phyloP scores from a whole-genome alignment of 495 filamentous ascomycete genomes.

The Penicillium flavigenum region DNA sequence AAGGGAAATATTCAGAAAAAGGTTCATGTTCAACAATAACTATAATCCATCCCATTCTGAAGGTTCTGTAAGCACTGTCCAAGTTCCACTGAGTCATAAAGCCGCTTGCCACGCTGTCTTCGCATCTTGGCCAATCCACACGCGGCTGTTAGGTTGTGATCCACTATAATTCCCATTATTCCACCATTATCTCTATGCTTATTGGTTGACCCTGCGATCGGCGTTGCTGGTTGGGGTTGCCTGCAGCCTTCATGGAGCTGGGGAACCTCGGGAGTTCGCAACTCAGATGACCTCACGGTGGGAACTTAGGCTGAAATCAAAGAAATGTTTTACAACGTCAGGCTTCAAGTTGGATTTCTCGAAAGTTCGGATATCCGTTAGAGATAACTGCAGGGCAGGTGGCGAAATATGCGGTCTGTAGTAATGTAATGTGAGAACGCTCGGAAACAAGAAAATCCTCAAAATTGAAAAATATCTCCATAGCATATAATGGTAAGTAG shows the following conservation, averaged over 20 bases:
- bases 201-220: constrained; percentile 21
- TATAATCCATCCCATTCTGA: not conserved
- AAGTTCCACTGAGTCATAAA: constrained; percentile 16
- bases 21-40: not conserved
- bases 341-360: constrained; percentile 6
- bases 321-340: not conserved
- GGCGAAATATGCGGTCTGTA: not conserved
- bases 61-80: not conserved
- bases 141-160: constrained; percentile 1
- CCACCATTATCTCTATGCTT: constrained; percentile 1
- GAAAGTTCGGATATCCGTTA: not conserved
- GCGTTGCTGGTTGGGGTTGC: constrained; percentile 15
- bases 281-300: constrained; percentile 14
- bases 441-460: not conserved
- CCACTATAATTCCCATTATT: constrained; percentile 2
- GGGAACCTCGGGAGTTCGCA: constrained; percentile 9
- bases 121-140: constrained; percentile 14
- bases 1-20: not conserved
- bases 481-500: not conserved
- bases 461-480: not conserved
- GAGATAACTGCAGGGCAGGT: constrained; percentile 1
- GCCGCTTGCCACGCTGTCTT: constrained; percentile 28
- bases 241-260: constrained; percentile 11
- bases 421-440: not conserved
- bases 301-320: constrained; percentile 10